phyloP scores from a whole-genome alignment of 2,329 filamentous ascomycete genomes.

The Shiraia sp. region DNA sequence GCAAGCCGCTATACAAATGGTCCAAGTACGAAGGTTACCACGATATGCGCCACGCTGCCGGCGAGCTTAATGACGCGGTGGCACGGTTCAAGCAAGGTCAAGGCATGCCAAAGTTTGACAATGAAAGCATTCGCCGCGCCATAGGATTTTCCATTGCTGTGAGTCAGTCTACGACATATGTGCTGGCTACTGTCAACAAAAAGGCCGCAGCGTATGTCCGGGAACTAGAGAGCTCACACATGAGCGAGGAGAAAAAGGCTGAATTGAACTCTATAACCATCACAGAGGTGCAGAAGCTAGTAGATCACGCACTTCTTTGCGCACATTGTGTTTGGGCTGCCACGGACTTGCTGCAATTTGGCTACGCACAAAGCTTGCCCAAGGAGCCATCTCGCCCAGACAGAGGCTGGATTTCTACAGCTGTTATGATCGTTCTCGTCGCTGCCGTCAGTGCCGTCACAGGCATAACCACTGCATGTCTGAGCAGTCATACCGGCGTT shows the following conservation, averaged over 20 bases:
- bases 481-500: neutral
- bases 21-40: constrained; percentile 11
- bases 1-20: constrained; percentile 21
- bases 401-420: neutral
- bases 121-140: constrained; percentile 1
- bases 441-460: neutral
- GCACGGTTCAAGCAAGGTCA: constrained; percentile 1
- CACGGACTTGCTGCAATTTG: constrained; percentile 11
- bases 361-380: too few species aligned
- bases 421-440: neutral
- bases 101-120: constrained; percentile 1
- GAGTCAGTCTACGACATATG: constrained; percentile 12
- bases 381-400: neutral
- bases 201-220: constrained; percentile 13
- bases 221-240: constrained; percentile 9
- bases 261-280: constrained; percentile 8
- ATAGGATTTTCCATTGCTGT: constrained; percentile 6
- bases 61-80: constrained; percentile 6
- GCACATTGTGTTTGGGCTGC: constrained; percentile 18
- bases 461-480: neutral
- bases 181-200: constrained; percentile 14
- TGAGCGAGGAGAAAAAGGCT: constrained; percentile 7
- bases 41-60: constrained; percentile 3
- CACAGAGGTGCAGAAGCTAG: constrained; percentile 16
- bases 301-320: constrained; percentile 16